phyloP scores from a whole-genome alignment of 148 eudicot species.

The Rhododendron molle region DNA sequence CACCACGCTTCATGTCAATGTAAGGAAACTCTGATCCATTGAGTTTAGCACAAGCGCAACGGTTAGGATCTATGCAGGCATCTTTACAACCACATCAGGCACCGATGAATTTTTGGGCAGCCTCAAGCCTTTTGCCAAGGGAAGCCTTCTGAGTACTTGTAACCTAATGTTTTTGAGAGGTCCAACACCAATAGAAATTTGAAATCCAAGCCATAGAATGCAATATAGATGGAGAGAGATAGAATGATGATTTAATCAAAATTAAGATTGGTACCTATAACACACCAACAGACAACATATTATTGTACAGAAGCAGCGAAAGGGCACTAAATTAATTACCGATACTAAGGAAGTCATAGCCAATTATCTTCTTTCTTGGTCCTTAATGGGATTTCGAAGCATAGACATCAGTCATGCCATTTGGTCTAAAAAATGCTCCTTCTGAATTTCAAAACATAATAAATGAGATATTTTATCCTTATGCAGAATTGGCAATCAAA shows the following conservation, averaged over 20 bases:
- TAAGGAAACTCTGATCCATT: conserved; percentile 86
- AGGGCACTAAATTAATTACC: not conserved
- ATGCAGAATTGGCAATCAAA: no score
- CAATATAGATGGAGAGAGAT: no score
- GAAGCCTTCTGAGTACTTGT: conserved; percentile 40
- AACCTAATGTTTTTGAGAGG: conserved; percentile 38
- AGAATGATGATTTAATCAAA: not conserved
- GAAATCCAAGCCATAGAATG: not conserved
- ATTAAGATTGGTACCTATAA: not conserved
- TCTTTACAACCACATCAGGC: conserved; percentile 59
- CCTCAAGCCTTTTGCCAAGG: conserved; percentile 38
- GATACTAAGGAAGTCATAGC: not conserved
- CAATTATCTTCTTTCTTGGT: not conserved
- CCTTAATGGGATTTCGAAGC: not conserved
- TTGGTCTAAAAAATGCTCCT: no score
- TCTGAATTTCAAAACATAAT: no score
- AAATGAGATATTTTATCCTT: no score
- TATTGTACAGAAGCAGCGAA: not conserved
- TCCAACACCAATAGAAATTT: not conserved
- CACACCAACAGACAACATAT: not conserved
- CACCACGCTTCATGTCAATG: conserved; percentile 49
- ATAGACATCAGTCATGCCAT: not conserved
- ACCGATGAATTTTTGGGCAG: conserved; percentile 31
- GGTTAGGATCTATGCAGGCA: conserved; percentile 48
- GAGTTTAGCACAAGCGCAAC: conserved; percentile 71